phyloP scores from a whole-genome alignment of 1,284 basidiomycete genomes.

The Schizopora paradoxa region DNA sequence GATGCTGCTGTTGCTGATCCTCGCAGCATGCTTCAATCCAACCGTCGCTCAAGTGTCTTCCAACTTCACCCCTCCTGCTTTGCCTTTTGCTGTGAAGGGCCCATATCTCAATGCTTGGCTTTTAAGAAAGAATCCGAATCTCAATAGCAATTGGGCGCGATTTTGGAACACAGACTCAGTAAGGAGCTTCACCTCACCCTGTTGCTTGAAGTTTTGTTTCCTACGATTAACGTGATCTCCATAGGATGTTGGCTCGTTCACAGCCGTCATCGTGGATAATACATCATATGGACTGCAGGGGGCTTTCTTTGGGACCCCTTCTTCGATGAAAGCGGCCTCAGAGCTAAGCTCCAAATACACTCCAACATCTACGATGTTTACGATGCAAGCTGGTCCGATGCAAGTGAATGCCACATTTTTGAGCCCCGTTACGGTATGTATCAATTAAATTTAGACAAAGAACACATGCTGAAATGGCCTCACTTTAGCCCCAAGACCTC shows the following conservation, averaged over 20 bases:
- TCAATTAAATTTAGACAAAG: not conserved
- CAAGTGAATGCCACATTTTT: conserved; percentile 35
- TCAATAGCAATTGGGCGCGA: too few species aligned
- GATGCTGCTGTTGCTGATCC: too few species aligned
- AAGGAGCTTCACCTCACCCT: too few species aligned
- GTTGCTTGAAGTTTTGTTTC: too few species aligned
- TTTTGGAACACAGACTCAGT: too few species aligned
- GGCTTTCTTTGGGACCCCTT: too few species aligned
- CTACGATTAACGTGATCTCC: not conserved
- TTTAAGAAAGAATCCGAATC: too few species aligned
- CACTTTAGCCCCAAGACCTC: conserved; percentile 24
- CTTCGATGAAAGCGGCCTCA: too few species aligned
- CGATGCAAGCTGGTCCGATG: conserved; percentile 34
- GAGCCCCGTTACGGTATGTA: conserved; percentile 36
- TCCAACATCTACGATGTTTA: conserved; percentile 33
- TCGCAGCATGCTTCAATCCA: too few species aligned
- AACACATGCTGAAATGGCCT: not conserved
- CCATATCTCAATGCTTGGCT: conserved; percentile 31
- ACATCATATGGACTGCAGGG: too few species aligned
- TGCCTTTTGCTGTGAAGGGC: conserved; percentile 31
- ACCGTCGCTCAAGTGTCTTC: too few species aligned
- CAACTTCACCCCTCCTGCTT: conserved; percentile 20
- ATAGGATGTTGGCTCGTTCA: conserved; percentile 4
- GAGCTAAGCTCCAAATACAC: conserved; percentile 24
- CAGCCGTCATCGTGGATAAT: not conserved